phyloP scores from a whole-genome alignment of 768 basidiomycete species.

The Kwoniella dendrophila region DNA sequence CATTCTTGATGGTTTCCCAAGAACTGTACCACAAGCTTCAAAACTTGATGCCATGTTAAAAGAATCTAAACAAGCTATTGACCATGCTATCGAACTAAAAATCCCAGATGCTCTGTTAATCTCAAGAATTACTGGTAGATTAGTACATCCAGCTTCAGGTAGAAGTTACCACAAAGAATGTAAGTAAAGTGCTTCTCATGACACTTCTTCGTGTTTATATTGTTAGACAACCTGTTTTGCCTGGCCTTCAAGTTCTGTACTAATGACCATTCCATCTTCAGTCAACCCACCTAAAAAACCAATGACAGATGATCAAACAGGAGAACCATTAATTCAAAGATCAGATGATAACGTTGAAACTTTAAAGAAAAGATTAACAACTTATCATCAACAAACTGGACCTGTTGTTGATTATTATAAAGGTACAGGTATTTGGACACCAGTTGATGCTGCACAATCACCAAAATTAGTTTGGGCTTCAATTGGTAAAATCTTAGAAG shows the following conservation, averaged over 20 bases:
- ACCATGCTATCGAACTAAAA: conserved; percentile 80
- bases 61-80: conserved; percentile 78
- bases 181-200: too few relatives aligned
- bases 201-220: too few relatives aligned
- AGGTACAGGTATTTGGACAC: conserved; percentile 82
- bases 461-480: conserved; percentile 81
- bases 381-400: conserved; percentile 92
- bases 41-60: conserved; percentile 92
- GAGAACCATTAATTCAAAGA: conserved; percentile 93
- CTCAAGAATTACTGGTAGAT: conserved; percentile 93
- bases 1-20: conserved; percentile 98
- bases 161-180: conserved; percentile 94
- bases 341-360: conserved; percentile 98
- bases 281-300: conserved; percentile 92
- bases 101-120: conserved; percentile 95
- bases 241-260: too few relatives aligned
- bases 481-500: conserved; percentile 45
- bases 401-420: conserved; percentile 98
- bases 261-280: too few relatives aligned
- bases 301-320: conserved; percentile 90
- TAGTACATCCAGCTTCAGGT: conserved; percentile 86
- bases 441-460: conserved; percentile 90
- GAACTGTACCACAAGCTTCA: conserved; percentile 93
- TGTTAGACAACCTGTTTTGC: too few relatives aligned
- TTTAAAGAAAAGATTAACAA: conserved; percentile 77